A percentile compares a stretch with the other conserved stretches of the same genome.
Evolutionary conservation across 2,329 filamentous ascomycete genomes (phyloP).

Genomic region (Daldinia sp.): DNA sequence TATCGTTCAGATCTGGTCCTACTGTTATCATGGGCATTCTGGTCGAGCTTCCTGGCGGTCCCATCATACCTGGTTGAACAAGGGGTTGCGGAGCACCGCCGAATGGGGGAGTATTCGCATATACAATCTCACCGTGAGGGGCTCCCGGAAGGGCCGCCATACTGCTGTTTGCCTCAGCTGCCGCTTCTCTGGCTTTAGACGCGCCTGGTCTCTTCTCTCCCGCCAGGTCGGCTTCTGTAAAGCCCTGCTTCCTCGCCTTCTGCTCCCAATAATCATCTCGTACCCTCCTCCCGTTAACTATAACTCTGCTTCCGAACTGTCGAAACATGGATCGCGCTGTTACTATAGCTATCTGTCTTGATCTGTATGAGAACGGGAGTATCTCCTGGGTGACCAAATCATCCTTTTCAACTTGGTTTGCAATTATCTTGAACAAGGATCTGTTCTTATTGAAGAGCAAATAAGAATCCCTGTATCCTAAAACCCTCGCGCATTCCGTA

Average conservation of each 20-base stretch:
- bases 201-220: slow-evolving; percentile 96
- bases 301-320: slow-evolving; percentile 95
- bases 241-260: slow-evolving; percentile 96
- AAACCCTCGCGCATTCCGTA: slow-evolving; percentile 93
- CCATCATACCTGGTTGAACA: slow-evolving; percentile 78
- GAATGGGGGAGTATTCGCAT: slow-evolving; percentile 79
- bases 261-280: slow-evolving; percentile 99
- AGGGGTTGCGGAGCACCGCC: slow-evolving; percentile 75
- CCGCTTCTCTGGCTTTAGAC: slow-evolving; percentile 86
- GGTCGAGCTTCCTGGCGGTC: slow-evolving; percentile 72
- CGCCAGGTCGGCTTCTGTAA: slow-evolving; percentile 95
- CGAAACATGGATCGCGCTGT: slow-evolving; percentile 98
- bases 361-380: slow-evolving; percentile 95
- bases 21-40: slow-evolving; percentile 88
- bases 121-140: slow-evolving; percentile 87
- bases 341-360: slow-evolving; percentile 98
- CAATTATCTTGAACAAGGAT: slow-evolving; percentile 97
- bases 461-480: slow-evolving; percentile 97
- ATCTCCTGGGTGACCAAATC: slow-evolving; percentile 96
- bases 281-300: slow-evolving; percentile 88
- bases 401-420: slow-evolving; percentile 94
- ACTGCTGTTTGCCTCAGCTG: slow-evolving; percentile 75
- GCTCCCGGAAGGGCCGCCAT: slow-evolving; percentile 68
- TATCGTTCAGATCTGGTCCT: slow-evolving; percentile 81
- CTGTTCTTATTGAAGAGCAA: slow-evolving; percentile 98